Evolutionary conservation across 768 basidiomycete genomes (phyloP).

Genomic region (Wakefieldia striispora): DNA sequence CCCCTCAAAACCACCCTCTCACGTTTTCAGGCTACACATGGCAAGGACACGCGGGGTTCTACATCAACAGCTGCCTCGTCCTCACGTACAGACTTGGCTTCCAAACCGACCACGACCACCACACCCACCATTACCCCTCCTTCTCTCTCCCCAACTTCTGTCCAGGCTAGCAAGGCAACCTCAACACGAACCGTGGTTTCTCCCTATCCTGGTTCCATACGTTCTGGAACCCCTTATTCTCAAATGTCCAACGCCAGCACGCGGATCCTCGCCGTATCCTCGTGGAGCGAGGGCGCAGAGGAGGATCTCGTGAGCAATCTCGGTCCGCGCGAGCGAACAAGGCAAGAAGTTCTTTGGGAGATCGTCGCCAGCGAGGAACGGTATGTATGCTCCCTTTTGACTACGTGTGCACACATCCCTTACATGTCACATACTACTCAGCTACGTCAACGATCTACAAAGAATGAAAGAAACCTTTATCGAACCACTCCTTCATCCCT

Average conservation of each 20-base stretch:
- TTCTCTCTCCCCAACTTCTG: constrained; percentile 55
- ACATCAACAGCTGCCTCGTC: constrained; percentile 57
- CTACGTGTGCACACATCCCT: constrained; percentile 9
- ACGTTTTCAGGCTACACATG: constrained; percentile 73
- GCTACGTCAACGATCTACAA: constrained; percentile 88
- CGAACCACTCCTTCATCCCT: constrained; percentile 85
- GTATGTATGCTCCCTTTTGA: constrained; percentile 39
- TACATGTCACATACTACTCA: constrained; percentile 33
- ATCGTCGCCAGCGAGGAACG: constrained; percentile 96
- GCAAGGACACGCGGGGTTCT: constrained; percentile 65
- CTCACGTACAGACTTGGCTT: constrained; percentile 61
- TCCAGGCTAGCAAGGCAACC: constrained; percentile 52
- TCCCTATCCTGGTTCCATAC: constrained; percentile 70
- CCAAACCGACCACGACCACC: constrained; percentile 42
- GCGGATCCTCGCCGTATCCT: constrained; percentile 71
- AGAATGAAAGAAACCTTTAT: constrained; percentile 95
- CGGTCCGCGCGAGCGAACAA: constrained; percentile 89
- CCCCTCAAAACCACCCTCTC: constrained; percentile 65
- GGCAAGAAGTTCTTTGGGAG: constrained; percentile 96
- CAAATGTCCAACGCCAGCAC: constrained; percentile 71
- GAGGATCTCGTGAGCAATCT: constrained; percentile 92
- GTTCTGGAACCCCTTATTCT: constrained; percentile 81
- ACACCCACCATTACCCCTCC: constrained; percentile 55
- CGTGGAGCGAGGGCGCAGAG: constrained; percentile 94
- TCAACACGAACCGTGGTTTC: constrained; percentile 62